Conservation (phyloP, 371 early-diverging fungal genomes). For the Choanephora cucurbitarum region DNA sequence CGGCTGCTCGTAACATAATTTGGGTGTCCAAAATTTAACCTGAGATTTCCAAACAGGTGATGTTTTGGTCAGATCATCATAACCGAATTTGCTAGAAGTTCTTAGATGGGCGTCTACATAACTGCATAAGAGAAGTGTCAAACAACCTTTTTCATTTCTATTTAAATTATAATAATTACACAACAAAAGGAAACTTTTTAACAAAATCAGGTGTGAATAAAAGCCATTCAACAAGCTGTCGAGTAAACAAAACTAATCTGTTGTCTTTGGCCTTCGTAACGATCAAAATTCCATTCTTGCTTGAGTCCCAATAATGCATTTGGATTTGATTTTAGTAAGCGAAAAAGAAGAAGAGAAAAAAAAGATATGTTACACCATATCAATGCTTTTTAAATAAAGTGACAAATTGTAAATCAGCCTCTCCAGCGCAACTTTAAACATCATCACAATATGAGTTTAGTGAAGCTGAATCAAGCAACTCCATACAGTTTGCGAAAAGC, state of each 20-base stretch:
- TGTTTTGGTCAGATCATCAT: constrained; percentile 44
- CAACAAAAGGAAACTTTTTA: constrained; percentile 59
- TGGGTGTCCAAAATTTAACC: constrained; percentile 78
- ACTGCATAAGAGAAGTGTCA: constrained; percentile 11
- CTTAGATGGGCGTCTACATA: constrained; percentile 69
- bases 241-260: constrained; percentile 69
- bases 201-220: constrained; percentile 53
- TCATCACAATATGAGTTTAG: too few relatives aligned
- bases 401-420: too few relatives aligned
- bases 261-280: constrained; percentile 87
- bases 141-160: too few relatives aligned
- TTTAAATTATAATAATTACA: too few relatives aligned
- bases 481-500: too few relatives aligned
- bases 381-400: too few relatives aligned
- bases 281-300: constrained; percentile 68
- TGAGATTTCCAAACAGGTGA: constrained; percentile 44
- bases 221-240: constrained; percentile 79
- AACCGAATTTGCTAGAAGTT: constrained; percentile 54
- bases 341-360: background rate
- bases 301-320: constrained; percentile 28
- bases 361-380: background rate
- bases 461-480: too few relatives aligned
- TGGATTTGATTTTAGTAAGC: background rate
- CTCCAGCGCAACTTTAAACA: too few relatives aligned
- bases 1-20: constrained; percentile 65